phyloP scores from a whole-genome alignment of 106 monocot species.

The Acorus gramineus region DNA sequence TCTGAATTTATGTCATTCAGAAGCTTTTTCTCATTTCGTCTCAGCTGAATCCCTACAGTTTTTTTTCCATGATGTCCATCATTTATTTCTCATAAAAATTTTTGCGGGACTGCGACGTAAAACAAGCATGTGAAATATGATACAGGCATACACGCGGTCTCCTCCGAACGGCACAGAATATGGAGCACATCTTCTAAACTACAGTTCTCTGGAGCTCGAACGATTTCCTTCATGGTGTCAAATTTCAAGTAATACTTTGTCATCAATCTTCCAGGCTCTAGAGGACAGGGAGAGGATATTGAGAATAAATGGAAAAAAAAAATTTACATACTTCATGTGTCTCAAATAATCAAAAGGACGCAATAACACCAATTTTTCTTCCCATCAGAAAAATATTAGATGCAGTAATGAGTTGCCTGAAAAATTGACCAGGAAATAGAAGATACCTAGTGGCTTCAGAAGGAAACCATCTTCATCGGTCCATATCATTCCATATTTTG shows the following conservation, averaged over 20 bases:
- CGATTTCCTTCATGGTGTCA: slow-evolving; percentile 86
- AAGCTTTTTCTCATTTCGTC: slow-evolving; percentile 90
- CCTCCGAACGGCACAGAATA: slow-evolving; percentile 62
- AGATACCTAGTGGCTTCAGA: slow-evolving; percentile 77
- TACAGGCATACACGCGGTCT: slow-evolving; percentile 65
- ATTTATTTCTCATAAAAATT: neutral
- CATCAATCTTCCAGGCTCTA: slow-evolving; percentile 95
- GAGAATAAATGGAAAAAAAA: neutral
- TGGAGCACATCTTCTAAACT: slow-evolving; percentile 70
- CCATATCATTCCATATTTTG: slow-evolving; percentile 83
- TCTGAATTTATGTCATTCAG: slow-evolving; percentile 84
- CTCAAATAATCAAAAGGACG: too few species aligned
- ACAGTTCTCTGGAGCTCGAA: slow-evolving; percentile 79
- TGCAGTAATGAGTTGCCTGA: neutral
- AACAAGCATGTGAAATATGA: neutral
- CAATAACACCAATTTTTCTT: too few species aligned
- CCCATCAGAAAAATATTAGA: too few species aligned
- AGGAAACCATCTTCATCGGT: slow-evolving; percentile 92
- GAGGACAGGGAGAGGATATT: slow-evolving; percentile 1
- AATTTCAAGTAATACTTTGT: slow-evolving; percentile 91
- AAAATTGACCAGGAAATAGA: neutral
- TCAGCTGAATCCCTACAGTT: slow-evolving; percentile 86
- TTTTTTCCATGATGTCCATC: neutral
- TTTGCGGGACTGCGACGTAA: too few species aligned
- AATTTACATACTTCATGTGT: neutral